These are phyloP conservation scores for Candolleomyces eurysporus DNA, from an alignment of 768 basidiomycete genomes.

Conservation along the genomic window DNA sequence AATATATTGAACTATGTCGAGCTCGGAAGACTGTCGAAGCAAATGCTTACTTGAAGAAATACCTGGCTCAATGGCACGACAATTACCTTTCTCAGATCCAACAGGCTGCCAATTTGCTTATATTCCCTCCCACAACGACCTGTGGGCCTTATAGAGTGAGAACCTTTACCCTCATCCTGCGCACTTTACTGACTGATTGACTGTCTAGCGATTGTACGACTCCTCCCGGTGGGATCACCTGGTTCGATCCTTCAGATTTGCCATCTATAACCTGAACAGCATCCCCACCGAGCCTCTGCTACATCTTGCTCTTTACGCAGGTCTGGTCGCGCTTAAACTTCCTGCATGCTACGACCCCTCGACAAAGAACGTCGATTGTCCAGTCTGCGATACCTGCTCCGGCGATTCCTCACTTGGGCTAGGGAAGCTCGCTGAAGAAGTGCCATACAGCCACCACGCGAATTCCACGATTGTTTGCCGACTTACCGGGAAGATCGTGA, in stretches of 20 bases:
- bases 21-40: conserved; percentile 65
- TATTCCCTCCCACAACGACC: conserved; percentile 65
- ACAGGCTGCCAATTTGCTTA: conserved; percentile 74
- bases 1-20: conserved; percentile 91
- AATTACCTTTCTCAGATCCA: conserved; percentile 78
- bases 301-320: conserved; percentile 86
- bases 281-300: conserved; percentile 87
- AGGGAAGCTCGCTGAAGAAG: conserved; percentile 75
- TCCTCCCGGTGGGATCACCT: conserved; percentile 73
- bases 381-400: conserved; percentile 69
- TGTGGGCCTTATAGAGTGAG: conserved; percentile 80
- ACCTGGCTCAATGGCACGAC: conserved; percentile 79
- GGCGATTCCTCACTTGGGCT: conserved; percentile 48
- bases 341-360: conserved; percentile 72
- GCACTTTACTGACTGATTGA: conserved; percentile 1
- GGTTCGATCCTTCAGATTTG: conserved; percentile 75
- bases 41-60: conserved; percentile 79
- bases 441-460: conserved; percentile 90
- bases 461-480: conserved; percentile 95
- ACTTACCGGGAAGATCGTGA: conserved; percentile 91
- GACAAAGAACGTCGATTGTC: conserved; percentile 82
- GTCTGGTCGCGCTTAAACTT: conserved; percentile 86
- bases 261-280: conserved; percentile 84
- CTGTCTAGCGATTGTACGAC: conserved; percentile 77
- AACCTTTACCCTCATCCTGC: conserved; percentile 6